Percentiles rank a stretch among this genome's conserved stretches.
These are phyloP conservation scores for Spizellomyces punctatus DNA, from an alignment of 192 early-diverging fungal species.

Conservation along the genomic window DNA sequence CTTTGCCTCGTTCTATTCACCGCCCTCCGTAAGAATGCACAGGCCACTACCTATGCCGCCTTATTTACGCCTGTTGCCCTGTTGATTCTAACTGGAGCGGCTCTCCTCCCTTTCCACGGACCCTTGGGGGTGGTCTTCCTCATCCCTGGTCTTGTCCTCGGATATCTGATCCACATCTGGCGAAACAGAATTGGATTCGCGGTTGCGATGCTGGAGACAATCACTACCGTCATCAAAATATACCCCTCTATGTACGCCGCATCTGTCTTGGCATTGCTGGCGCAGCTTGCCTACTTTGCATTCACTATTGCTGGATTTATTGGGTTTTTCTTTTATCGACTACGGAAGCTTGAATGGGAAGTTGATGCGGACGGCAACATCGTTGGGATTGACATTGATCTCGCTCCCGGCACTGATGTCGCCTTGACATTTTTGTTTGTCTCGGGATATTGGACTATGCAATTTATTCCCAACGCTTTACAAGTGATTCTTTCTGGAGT, in stretches of 20 bases:
- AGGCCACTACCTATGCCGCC: neutral
- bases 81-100: neutral
- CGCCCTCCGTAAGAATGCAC: neutral
- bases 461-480: neutral
- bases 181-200: neutral
- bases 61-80: neutral
- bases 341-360: neutral
- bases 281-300: neutral
- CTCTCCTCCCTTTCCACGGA: neutral
- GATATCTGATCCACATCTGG: neutral
- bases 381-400: neutral
- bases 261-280: neutral
- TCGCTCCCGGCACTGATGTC: neutral
- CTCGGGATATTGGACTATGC: neutral
- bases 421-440: neutral
- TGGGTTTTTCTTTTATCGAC: neutral
- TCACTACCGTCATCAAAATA: neutral
- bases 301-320: neutral
- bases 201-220: neutral
- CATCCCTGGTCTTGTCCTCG: neutral
- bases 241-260: neutral
- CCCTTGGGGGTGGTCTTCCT: neutral
- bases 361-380: neutral
- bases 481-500: neutral
- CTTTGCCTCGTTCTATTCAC: neutral